Conservation (phyloP, 2,329 filamentous ascomycete genomes). For the Fusarium denticulatum region DNA sequence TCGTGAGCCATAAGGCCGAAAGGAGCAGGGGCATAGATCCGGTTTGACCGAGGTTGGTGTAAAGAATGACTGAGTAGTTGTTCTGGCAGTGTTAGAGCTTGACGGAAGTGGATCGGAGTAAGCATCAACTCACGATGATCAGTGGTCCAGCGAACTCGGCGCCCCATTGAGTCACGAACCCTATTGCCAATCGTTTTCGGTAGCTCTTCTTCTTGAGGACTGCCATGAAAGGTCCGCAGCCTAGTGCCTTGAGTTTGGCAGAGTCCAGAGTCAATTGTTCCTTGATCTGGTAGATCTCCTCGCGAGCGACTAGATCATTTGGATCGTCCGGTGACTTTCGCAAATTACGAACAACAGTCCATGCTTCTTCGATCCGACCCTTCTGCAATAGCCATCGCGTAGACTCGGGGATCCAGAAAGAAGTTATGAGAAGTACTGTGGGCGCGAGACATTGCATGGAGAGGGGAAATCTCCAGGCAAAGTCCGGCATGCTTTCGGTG, state of each 20-base stretch:
- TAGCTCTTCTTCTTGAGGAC: conserved; percentile 58
- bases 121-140: conserved; percentile 54
- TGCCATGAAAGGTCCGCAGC: conserved; percentile 53
- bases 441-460: conserved; percentile 53
- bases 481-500: conserved; percentile 35
- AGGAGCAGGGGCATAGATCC: conserved; percentile 53
- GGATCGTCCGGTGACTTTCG: conserved; percentile 43
- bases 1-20: conserved; percentile 53
- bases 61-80: conserved; percentile 52
- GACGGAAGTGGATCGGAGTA: accelerated
- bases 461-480: conserved; percentile 56
- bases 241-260: conserved; percentile 51
- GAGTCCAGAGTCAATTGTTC: conserved; percentile 56
- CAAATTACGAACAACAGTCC: conserved; percentile 52
- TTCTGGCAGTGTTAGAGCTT: conserved; percentile 47
- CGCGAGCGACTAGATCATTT: conserved; percentile 53
- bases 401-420: conserved; percentile 52
- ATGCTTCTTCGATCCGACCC: conserved; percentile 57
- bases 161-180: conserved; percentile 63
- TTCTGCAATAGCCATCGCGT: conserved; percentile 61
- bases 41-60: conserved; percentile 51
- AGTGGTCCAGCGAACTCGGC: conserved; percentile 61
- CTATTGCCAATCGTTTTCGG: conserved; percentile 60
- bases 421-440: conserved; percentile 47
- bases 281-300: conserved; percentile 58